A percentile compares a stretch with the other conserved stretches of the same genome.
Conservation (phyloP, 257 asterid species). For the Primulina eburnea region DNA sequence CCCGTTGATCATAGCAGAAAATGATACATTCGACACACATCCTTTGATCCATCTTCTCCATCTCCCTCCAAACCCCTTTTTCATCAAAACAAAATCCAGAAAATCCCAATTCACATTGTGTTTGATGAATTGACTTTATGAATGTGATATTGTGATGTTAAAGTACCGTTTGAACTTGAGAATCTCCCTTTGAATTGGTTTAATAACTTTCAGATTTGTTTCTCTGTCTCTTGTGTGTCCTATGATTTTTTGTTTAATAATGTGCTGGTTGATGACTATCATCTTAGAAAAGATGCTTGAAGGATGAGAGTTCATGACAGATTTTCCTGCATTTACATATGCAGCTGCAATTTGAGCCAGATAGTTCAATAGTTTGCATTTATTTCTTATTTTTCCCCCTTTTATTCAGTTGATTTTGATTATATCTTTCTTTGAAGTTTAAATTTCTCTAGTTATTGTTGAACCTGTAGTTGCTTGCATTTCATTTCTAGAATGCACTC, state of each 20-base stretch:
- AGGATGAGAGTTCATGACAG: not conserved
- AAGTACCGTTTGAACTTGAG: not conserved
- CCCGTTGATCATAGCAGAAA: too few relatives aligned
- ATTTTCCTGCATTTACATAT: not conserved
- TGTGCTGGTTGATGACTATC: not conserved
- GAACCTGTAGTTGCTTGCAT: not conserved
- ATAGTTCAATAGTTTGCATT: not conserved
- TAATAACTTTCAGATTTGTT: not conserved
- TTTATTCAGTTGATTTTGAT: not conserved
- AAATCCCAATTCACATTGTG: not conserved
- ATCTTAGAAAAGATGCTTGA: not conserved
- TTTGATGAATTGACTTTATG: not conserved
- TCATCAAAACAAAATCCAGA: too few relatives aligned
- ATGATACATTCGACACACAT: too few relatives aligned
- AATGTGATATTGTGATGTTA: too few relatives aligned
- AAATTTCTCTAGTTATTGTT: conserved; percentile 4
- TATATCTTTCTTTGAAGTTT: conserved; percentile 12
- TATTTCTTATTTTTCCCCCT: not conserved
- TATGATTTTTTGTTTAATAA: too few relatives aligned
- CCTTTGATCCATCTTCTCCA: too few relatives aligned
- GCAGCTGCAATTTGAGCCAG: not conserved
- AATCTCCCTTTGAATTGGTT: not conserved
- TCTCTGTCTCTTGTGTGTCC: too few relatives aligned
- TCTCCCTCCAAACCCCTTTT: too few relatives aligned
- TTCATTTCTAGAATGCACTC: too few relatives aligned